Percentiles rank a stretch among this genome's conserved stretches.
These are phyloP conservation scores for Nitzschia sp. DNA, from an alignment of 108 stramenopile species.

Conservation along the genomic window DNA sequence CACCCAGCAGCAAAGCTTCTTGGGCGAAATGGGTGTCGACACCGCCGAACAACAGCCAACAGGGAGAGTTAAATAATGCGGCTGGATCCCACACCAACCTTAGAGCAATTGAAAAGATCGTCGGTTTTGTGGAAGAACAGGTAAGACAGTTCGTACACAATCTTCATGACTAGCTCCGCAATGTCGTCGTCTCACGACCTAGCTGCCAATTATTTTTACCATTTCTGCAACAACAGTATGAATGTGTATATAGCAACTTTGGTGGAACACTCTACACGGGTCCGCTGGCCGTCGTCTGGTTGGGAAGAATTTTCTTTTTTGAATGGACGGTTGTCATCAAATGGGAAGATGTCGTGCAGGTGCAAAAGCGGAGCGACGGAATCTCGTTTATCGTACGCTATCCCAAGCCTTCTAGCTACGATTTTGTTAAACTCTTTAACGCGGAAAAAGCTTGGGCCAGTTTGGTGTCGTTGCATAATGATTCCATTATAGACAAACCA, in stretches of 20 bases:
- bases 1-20: too few relatives aligned
- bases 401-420: background rate
- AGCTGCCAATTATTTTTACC: background rate
- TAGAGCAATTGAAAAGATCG: constrained; percentile 4
- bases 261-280: constrained; percentile 47
- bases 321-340: constrained; percentile 31
- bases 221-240: constrained; percentile 2
- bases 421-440: constrained; percentile 32
- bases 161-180: background rate
- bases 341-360: constrained; percentile 40
- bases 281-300: constrained; percentile 36
- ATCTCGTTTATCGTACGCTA: constrained; percentile 7
- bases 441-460: constrained; percentile 21
- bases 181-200: background rate
- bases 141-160: background rate
- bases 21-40: too few relatives aligned
- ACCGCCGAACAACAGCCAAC: too few relatives aligned
- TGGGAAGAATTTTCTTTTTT: constrained; percentile 49
- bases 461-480: constrained; percentile 42
- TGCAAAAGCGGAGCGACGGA: constrained; percentile 21
- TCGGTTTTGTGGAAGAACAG: constrained; percentile 7
- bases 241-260: constrained; percentile 41
- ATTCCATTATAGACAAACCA: constrained; percentile 29
- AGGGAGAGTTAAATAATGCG: too few relatives aligned
- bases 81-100: too few relatives aligned